phyloP scores from a whole-genome alignment of 2,329 filamentous ascomycete species.

The Colletotrichum sp. region DNA sequence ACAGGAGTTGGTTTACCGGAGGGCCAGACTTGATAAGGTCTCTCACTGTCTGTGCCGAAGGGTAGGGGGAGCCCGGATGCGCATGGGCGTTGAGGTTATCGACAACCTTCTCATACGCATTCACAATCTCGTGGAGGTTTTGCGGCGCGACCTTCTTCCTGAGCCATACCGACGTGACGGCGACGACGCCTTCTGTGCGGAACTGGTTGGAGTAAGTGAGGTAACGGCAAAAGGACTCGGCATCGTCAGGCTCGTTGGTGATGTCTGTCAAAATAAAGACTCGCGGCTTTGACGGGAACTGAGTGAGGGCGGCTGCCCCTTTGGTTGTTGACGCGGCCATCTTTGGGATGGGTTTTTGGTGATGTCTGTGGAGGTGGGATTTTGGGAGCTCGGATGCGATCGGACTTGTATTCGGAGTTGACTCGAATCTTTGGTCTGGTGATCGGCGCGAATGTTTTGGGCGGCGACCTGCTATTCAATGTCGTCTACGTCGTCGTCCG shows the following conservation, averaged over 20 bases:
- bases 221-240: conserved; percentile 48
- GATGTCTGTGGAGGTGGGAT: not conserved
- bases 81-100: conserved; percentile 55
- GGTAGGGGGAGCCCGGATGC: conserved; percentile 47
- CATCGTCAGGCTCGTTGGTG: conserved; percentile 51
- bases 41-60: conserved; percentile 38
- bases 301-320: not conserved
- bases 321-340: not conserved
- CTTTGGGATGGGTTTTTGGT: not conserved
- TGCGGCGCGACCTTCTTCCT: conserved; percentile 42
- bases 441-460: not conserved
- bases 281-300: conserved; percentile 31
- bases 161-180: conserved; percentile 51
- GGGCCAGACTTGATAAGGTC: conserved; percentile 43
- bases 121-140: conserved; percentile 46
- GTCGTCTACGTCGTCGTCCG: not conserved
- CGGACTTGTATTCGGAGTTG: not conserved
- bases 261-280: conserved; percentile 50
- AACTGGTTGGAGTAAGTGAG: conserved; percentile 53
- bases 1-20: conserved; percentile 25
- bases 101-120: conserved; percentile 47
- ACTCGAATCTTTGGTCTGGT: not conserved
- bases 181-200: conserved; percentile 49
- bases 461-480: not conserved
- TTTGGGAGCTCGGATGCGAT: not conserved